phyloP scores from a whole-genome alignment of 225 moss, liverwort and hornwort species.

The Bryoerythrophyllum caledonicum region DNA sequence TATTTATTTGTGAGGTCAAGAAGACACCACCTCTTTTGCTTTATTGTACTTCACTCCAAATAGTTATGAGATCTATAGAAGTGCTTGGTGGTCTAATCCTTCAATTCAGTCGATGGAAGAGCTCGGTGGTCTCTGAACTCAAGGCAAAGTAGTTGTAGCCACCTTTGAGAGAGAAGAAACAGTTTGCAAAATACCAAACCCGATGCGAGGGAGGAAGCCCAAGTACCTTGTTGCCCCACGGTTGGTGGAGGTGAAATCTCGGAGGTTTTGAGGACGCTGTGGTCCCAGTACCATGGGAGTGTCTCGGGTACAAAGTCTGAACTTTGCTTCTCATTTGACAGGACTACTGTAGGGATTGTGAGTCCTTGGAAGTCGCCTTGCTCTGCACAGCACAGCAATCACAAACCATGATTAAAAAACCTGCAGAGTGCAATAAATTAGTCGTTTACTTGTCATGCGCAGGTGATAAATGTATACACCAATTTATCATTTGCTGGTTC shows the following conservation, averaged over 20 bases:
- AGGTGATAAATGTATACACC: not conserved
- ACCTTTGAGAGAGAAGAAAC: no score
- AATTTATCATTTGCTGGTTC: not conserved
- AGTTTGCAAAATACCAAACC: no score
- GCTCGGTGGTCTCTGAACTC: no score
- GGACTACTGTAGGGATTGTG: conserved; percentile 21
- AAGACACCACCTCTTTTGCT: no score
- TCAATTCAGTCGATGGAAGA: no score
- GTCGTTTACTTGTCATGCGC: not conserved
- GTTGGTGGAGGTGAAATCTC: conserved; percentile 46
- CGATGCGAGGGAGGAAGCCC: conserved; percentile 3
- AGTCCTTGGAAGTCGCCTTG: conserved; percentile 41
- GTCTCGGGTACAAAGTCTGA: conserved; percentile 43
- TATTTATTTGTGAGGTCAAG: no score
- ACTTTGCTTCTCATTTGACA: conserved; percentile 42
- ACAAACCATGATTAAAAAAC: conserved; percentile 16
- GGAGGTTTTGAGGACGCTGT: conserved; percentile 48
- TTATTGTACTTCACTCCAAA: not conserved
- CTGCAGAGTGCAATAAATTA: conserved; percentile 7
- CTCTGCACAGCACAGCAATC: conserved; percentile 35
- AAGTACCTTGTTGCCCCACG: conserved; percentile 40
- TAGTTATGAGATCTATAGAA: not conserved
- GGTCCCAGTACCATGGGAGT: conserved; percentile 66
- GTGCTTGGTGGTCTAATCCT: no score
- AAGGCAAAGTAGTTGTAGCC: no score